These are phyloP conservation scores for Geranium incanum DNA, from an alignment of 441 rosid species.

Conservation along the genomic window DNA sequence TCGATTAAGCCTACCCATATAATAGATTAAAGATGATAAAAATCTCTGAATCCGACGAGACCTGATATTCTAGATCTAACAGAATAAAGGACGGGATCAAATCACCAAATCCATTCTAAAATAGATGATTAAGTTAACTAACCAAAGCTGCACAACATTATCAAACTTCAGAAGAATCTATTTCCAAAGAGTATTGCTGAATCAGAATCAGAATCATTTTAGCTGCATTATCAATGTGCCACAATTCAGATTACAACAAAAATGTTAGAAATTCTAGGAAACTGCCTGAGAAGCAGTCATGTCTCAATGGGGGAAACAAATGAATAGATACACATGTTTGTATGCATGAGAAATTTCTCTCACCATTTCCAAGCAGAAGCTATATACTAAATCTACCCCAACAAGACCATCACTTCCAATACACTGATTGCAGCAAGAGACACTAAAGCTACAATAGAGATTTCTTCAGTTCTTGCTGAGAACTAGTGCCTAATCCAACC, in stretches of 20 bases:
- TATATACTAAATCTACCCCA: no score
- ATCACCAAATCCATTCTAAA: no score
- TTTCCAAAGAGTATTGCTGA: neutral
- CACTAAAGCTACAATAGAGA: neutral
- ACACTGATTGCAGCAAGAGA: neutral
- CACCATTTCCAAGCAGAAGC: no score
- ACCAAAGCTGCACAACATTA: neutral
- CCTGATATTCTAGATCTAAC: no score
- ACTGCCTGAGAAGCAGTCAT: neutral
- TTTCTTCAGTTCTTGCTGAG: neutral
- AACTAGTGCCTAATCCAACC: neutral
- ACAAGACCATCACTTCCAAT: neutral
- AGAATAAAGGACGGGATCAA: no score
- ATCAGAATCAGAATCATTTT: neutral
- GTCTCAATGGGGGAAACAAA: conserved; percentile 11
- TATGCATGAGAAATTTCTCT: neutral
- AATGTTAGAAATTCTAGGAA: neutral
- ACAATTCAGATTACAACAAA: neutral
- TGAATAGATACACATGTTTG: conserved; percentile 13
- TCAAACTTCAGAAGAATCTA: neutral
- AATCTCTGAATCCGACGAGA: no score
- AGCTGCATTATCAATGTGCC: neutral
- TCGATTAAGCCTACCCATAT: no score
- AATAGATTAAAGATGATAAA: no score
- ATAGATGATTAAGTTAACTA: no score